phyloP scores from a whole-genome alignment of 768 basidiomycete genomes.

The Boletales sp. region DNA sequence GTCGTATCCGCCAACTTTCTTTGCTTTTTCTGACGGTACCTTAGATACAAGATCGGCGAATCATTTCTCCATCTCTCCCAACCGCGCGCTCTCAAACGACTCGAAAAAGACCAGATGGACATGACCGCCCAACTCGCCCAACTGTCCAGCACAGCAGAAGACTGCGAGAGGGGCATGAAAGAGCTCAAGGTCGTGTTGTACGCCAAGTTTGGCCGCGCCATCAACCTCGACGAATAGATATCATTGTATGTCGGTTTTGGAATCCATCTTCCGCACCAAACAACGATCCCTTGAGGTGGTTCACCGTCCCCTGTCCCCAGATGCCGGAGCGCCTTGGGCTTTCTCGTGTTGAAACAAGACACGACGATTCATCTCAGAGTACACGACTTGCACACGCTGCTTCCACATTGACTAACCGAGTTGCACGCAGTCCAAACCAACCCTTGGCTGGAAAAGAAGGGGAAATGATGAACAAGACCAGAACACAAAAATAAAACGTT shows the following conservation, averaged over 20 bases:
- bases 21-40: not conserved
- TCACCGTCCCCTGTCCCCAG: too few relatives aligned
- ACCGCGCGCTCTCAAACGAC: slow-evolving; percentile 60
- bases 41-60: slow-evolving; percentile 87
- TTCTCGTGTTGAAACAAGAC: too few relatives aligned
- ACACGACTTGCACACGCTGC: not conserved
- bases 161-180: slow-evolving; percentile 75
- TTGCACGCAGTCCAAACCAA: too few relatives aligned
- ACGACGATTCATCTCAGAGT: too few relatives aligned
- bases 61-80: slow-evolving; percentile 81
- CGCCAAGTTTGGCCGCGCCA: slow-evolving; percentile 89
- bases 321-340: too few relatives aligned
- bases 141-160: slow-evolving; percentile 51
- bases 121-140: slow-evolving; percentile 54
- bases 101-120: slow-evolving; percentile 64
- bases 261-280: too few relatives aligned
- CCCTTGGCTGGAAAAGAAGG: too few relatives aligned
- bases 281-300: too few relatives aligned
- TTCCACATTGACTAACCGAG: too few relatives aligned
- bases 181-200: slow-evolving; percentile 76
- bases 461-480: too few relatives aligned
- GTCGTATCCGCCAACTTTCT: slow-evolving; percentile 20
- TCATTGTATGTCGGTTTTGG: not conserved
- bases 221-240: slow-evolving; percentile 80
- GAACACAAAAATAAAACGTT: too few relatives aligned